Evolutionary conservation across 1,139 yeast species (phyloP).

Genomic region (Sugiyamaella castrensis): DNA sequence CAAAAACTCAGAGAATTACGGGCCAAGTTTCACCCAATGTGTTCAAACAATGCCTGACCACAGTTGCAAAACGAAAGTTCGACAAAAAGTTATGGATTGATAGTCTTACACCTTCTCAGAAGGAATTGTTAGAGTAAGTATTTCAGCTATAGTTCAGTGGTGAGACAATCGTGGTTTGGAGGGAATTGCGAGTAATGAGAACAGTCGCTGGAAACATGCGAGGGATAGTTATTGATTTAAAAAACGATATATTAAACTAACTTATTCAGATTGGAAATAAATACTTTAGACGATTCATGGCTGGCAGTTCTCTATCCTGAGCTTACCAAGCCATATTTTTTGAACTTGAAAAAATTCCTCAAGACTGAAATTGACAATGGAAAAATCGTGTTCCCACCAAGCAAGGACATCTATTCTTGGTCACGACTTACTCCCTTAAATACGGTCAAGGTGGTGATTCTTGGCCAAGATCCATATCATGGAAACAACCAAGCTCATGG

Average conservation of each 20-base stretch:
- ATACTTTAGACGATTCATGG: constrained; percentile 75
- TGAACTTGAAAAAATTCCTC: constrained; percentile 65
- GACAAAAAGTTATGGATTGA: constrained; percentile 55
- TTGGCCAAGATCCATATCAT: constrained; percentile 98
- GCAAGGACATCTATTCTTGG: constrained; percentile 85
- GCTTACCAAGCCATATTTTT: constrained; percentile 80
- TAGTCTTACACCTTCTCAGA: constrained; percentile 52
- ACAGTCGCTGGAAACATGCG: no score
- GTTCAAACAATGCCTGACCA: background rate
- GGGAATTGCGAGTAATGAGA: no score
- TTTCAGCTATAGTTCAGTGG: background rate
- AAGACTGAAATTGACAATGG: constrained; percentile 33
- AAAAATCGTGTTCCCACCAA: constrained; percentile 72
- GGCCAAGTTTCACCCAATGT: background rate
- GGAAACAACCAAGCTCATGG: constrained; percentile 95
- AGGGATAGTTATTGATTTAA: background rate
- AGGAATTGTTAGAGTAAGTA: constrained; percentile 46
- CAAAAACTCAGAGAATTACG: constrained; percentile 15
- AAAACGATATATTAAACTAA: constrained; percentile 6
- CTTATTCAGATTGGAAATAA: constrained; percentile 54
- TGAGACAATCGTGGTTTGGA: no score
- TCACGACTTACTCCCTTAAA: constrained; percentile 78
- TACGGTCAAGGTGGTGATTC: constrained; percentile 67
- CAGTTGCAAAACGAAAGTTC: constrained; percentile 31
- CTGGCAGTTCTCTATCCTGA: constrained; percentile 64